phyloP scores from a whole-genome alignment of 306 rosid species.

The Citrullus colocynthis region DNA sequence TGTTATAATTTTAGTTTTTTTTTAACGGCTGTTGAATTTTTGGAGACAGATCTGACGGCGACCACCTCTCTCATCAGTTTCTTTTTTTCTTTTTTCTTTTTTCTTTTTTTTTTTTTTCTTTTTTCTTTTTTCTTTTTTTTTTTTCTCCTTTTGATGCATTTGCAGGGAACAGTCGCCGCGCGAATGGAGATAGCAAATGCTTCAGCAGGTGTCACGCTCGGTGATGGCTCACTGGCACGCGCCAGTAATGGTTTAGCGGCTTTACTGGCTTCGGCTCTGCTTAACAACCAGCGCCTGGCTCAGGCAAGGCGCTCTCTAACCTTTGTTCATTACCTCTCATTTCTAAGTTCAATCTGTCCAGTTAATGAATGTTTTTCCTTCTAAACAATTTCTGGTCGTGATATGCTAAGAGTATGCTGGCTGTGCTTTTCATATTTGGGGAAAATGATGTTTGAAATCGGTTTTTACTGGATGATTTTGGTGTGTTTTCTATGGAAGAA shows the following conservation, averaged over 20 bases:
- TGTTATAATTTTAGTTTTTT: neutral
- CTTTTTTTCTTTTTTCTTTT: neutral
- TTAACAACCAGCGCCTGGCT: slow-evolving; percentile 41
- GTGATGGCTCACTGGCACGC: slow-evolving; percentile 34
- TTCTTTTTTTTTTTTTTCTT: neutral
- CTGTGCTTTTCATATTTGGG: neutral
- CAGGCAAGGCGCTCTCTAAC: slow-evolving; percentile 28
- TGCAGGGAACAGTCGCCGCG: slow-evolving; percentile 18
- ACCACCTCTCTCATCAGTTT: slow-evolving; percentile 8
- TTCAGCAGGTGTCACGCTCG: slow-evolving; percentile 33
- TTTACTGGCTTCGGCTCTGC: slow-evolving; percentile 47
- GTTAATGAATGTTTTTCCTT: neutral
- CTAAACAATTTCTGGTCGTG: neutral
- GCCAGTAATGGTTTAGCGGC: slow-evolving; percentile 42
- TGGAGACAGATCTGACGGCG: slow-evolving; percentile 32
- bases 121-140: neutral
- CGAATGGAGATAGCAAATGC: slow-evolving; percentile 47
- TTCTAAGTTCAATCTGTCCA: neutral
- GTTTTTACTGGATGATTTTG: neutral
- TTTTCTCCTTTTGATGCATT: slow-evolving; percentile 2
- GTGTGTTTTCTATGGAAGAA: neutral
- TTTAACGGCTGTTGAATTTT: slow-evolving; percentile 14
- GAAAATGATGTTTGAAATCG: neutral
- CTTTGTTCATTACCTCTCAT: neutral
- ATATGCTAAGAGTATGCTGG: neutral